Evolutionary conservation across 441 rosid genomes (phyloP), one percentile per base, ranked within the genome.

Genomic region (Kokia cookei): DNA sequence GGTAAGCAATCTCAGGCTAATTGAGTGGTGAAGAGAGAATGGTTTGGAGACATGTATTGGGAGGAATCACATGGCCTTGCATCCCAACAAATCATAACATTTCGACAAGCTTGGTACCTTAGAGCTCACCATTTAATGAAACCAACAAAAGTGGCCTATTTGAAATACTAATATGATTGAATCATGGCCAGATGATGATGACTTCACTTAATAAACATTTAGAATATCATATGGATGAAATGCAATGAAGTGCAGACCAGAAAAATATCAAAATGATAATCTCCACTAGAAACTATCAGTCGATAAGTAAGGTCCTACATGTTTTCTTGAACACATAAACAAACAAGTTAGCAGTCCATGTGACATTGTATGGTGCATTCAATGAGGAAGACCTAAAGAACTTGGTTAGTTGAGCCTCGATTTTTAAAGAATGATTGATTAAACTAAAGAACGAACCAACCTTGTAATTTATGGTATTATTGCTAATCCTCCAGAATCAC

Each of bases 11-110:
- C 58, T 67, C 17, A 7, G 37, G 54, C 54, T 2, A 45, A 65
- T 65, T 65, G 55, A 24, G 53, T 40, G 62, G 48, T 22, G 50
- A 55, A 70, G 17, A 51, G 48, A 37, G 61, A 35, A 54, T 51
- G 12, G 5, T 19, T 35, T 70, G 26, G 40, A 47, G 71, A 66
- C 40, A 26, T 45, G 26, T 24, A 15, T 26, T 7, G 22, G 27
- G 29, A 37, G 37, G 64, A 24, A 53, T 63, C 75, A 71, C 71
- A 54, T 76, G 66, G 65, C 27, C 26, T 22, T 58, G 66, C 63
- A 45, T 32, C 29, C 72, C 42, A 76, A 63, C 45, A 22, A 53
- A 26, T 13, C 27, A 27, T 14, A 42, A 19, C 15, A 24, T 45
- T 67, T 48, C 8, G 15, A 48, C 17, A 58, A 58, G 7, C 26